Evolutionary conservation across 2,329 filamentous ascomycete genomes (phyloP).

Genomic region (Ceratocystis cubensis): DNA sequence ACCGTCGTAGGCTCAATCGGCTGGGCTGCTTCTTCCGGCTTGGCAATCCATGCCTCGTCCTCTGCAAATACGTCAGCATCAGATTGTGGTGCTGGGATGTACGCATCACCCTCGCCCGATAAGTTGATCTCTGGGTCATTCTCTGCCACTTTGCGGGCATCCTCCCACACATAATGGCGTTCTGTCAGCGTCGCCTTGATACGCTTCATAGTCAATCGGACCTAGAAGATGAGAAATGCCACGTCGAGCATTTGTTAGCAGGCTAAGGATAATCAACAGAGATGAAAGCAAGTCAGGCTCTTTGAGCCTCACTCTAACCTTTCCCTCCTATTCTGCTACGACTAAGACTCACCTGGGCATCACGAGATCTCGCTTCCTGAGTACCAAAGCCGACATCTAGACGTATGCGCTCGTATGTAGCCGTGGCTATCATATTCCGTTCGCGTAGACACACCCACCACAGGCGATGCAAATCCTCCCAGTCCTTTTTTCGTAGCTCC

Average conservation of each 20-base stretch:
- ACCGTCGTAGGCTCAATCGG: conserved; percentile 4
- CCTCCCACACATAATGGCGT: conserved; percentile 77
- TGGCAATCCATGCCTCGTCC: conserved; percentile 24
- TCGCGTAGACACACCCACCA: conserved; percentile 95
- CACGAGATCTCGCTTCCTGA: conserved; percentile 50
- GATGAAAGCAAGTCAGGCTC: neutral
- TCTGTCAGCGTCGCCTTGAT: conserved; percentile 82
- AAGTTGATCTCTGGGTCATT: conserved; percentile 55
- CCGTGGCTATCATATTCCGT: conserved; percentile 76
- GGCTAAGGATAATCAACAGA: neutral
- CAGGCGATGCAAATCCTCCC: conserved; percentile 80
- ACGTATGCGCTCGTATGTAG: conserved; percentile 53
- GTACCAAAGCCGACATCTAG: conserved; percentile 62
- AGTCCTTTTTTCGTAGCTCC: conserved; percentile 79
- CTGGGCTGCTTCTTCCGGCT: conserved; percentile 17
- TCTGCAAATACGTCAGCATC: conserved; percentile 30
- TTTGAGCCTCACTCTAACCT: neutral
- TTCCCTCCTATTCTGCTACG: neutral
- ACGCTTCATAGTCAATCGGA: conserved; percentile 61
- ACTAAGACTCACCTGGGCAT: conserved; percentile 46
- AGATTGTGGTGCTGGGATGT: conserved; percentile 33
- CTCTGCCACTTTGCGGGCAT: conserved; percentile 54
- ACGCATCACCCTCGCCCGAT: conserved; percentile 37
- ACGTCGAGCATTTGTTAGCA: neutral
- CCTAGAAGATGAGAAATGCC: conserved; percentile 35